Percentiles rank a stretch among this genome's conserved stretches.
Evolutionary conservation across 2,329 filamentous ascomycete species (phyloP).

Genomic region (Trichoderma oligosporum): DNA sequence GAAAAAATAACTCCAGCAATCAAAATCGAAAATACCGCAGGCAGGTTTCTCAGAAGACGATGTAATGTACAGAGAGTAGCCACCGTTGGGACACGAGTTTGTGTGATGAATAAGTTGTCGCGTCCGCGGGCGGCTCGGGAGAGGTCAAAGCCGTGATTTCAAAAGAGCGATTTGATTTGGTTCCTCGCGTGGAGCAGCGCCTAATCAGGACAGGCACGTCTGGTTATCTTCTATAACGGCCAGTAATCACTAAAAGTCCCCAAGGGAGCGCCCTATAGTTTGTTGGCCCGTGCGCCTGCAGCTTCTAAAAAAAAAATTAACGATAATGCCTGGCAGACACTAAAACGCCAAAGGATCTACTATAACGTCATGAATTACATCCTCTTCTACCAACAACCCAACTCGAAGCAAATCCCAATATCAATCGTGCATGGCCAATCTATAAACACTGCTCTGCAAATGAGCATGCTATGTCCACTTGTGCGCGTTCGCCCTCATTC

Average conservation of each 20-base stretch:
- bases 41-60: not conserved
- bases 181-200: constrained; percentile 1
- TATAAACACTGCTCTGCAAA: constrained; percentile 21
- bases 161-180: not conserved
- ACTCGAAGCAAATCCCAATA: not conserved
- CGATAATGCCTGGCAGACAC: too few species aligned
- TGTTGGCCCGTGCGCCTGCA: constrained; percentile 18
- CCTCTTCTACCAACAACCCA: not conserved
- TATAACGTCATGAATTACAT: not conserved
- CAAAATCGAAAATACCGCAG: not conserved
- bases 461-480: constrained; percentile 32
- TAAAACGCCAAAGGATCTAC: too few species aligned
- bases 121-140: constrained; percentile 17
- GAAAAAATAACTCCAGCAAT: not conserved
- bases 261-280: constrained; percentile 7
- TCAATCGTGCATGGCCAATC: constrained; percentile 10
- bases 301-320: not conserved
- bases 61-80: not conserved
- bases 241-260: not conserved
- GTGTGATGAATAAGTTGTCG: constrained; percentile 8
- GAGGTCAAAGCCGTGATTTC: not conserved
- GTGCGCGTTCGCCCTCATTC: constrained; percentile 25
- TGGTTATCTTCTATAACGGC: constrained; percentile 10
- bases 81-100: constrained; percentile 3
- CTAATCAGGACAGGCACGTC: constrained; percentile 5